Evolutionary conservation across 2,329 filamentous ascomycete genomes (phyloP).

Genomic region (Tolypocladium ovalisporum): DNA sequence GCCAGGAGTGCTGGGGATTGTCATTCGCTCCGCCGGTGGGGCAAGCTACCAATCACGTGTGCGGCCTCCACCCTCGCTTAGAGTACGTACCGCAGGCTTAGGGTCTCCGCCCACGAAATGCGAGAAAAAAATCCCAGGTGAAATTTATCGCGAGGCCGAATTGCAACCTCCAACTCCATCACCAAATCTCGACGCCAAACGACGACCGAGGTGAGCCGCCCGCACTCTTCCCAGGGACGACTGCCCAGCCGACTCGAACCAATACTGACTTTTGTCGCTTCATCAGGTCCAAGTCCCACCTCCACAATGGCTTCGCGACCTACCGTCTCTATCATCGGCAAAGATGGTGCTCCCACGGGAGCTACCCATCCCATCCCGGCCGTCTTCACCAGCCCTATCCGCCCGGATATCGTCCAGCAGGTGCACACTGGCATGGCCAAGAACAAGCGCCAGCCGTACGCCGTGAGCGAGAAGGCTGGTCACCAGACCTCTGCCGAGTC

Average conservation of each 20-base stretch:
- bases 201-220: constrained; percentile 26
- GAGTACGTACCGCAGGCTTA: constrained; percentile 20
- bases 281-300: constrained; percentile 24
- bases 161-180: constrained; percentile 20
- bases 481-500: constrained; percentile 99
- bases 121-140: constrained; percentile 20
- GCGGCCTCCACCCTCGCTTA: constrained; percentile 13
- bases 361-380: constrained; percentile 85
- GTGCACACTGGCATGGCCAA: constrained; percentile 99
- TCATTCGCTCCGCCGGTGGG: background rate
- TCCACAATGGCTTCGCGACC: constrained; percentile 85
- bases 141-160: constrained; percentile 25
- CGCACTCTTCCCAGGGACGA: background rate
- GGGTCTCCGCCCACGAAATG: constrained; percentile 30
- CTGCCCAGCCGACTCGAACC: background rate
- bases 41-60: constrained; percentile 7
- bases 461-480: constrained; percentile 99
- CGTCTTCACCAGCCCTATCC: constrained; percentile 96
- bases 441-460: constrained; percentile 99
- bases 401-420: constrained; percentile 97
- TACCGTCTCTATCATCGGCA: constrained; percentile 93
- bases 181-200: constrained; percentile 28
- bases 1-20: background rate
- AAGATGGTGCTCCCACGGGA: constrained; percentile 86
- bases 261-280: constrained; percentile 2